Base-by-base conservation (phyloP, 2,329 filamentous ascomycete species). In the Fusarium staphyleae region DNA sequence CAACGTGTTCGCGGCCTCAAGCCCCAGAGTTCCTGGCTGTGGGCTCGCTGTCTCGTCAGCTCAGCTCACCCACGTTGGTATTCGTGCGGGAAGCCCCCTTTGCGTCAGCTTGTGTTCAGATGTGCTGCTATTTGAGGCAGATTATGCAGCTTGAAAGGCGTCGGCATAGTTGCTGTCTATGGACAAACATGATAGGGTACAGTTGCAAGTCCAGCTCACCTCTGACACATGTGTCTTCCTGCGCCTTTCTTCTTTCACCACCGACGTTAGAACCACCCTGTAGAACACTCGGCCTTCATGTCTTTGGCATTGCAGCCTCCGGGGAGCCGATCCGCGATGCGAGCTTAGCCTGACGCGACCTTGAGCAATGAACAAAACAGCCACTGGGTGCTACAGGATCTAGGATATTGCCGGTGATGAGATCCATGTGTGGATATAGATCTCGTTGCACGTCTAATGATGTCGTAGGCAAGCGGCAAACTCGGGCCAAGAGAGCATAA, bases 341-440 rank as follows among this genome's bases (percentile, higher is more conserved):
- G 34, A 24, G 54, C 33, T 45, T 29, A 33, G 32, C 49, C 30
- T 24, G 54, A 26, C 32, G 30, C n/a, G 16, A 34, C 18, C 28
- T 40, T 44, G 24, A 37, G 7, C 32, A 42, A 8, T 46, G 43
- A 40, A 26, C 34, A 44, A n/a, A 26, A 36, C 16, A 56, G 33
- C 36, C 47, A 39, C 58, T 44, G 26, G 40, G 58, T 65, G 36
- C 42, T 57, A 63, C 52, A 34, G 45, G 50, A 62, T 62, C 60
- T 55, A 39, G 39, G 46, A 59, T 45, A 36, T 29, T 33, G 35
- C 41, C 15, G 53, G 60, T 65, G 48, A 36, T 48, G 46, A 39
- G 46, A 39, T 35, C 32, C 14, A 16, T 50, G 35, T 32, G 33
- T 32, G 53, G 54, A 64, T 57, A 48, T 32, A 55, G 54, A 66